Conservation (phyloP, 83 land plant genomes). For the Diphasiastrum complanatum region DNA sequence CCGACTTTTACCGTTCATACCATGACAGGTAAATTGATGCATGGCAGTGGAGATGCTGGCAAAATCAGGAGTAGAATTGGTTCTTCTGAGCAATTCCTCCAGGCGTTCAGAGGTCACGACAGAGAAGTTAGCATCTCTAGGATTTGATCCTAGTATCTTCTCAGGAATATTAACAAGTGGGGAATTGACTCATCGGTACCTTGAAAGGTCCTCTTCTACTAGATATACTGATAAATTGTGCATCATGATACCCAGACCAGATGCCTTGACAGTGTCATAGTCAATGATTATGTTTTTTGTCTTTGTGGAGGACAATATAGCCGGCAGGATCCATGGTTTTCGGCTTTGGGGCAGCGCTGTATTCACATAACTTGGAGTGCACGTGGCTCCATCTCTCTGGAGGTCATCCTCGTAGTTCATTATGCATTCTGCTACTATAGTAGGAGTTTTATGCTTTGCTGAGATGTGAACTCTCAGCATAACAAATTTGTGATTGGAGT, state of each 20-base stretch:
- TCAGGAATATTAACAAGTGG: conserved; percentile 78
- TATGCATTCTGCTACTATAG: not conserved
- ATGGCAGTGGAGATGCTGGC: conserved; percentile 63
- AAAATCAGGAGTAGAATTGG: conserved; percentile 49
- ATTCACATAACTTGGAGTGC: conserved; percentile 89
- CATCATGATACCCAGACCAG: no score
- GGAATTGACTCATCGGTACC: conserved; percentile 65
- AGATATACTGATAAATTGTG: not conserved
- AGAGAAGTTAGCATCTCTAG: conserved; percentile 57
- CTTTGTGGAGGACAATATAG: no score
- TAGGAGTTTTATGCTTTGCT: not conserved
- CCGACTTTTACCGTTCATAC: not conserved
- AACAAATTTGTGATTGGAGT: not conserved
- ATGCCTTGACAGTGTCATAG: conserved; percentile 8
- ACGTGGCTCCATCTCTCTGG: conserved; percentile 81
- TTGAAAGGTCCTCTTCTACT: conserved; percentile 36
- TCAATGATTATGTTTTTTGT: no score
- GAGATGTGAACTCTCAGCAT: no score
- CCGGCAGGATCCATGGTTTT: conserved; percentile 82
- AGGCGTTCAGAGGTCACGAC: conserved; percentile 57
- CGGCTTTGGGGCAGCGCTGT: conserved; percentile 61
- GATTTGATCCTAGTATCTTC: conserved; percentile 71
- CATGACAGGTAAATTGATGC: conserved; percentile 1
- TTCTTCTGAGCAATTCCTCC: conserved; percentile 79
- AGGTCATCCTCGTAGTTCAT: conserved; percentile 33